Evolutionary conservation across 2,329 filamentous ascomycete genomes (phyloP).

Genomic region (Cladophialophora immunda): DNA sequence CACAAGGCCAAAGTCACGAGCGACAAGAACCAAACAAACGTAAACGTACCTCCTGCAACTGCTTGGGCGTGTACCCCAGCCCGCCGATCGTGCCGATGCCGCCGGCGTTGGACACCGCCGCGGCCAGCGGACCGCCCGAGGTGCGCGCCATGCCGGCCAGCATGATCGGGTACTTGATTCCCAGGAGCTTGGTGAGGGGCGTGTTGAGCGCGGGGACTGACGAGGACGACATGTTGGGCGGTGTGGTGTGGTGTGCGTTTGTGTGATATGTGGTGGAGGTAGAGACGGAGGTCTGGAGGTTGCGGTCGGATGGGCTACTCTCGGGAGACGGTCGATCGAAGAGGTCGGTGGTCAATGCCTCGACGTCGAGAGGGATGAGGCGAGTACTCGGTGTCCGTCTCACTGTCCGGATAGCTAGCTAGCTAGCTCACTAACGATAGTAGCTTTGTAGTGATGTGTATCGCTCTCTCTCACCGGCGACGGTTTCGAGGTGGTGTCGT

Average conservation of each 20-base stretch:
- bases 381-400: too few relatives aligned
- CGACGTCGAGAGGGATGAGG: too few relatives aligned
- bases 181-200: constrained; percentile 78
- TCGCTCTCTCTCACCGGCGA: too few relatives aligned
- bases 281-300: too few relatives aligned
- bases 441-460: too few relatives aligned
- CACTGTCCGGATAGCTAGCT: too few relatives aligned
- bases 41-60: constrained; percentile 66
- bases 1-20: background rate
- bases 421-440: too few relatives aligned
- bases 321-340: too few relatives aligned
- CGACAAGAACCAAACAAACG: background rate
- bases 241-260: background rate
- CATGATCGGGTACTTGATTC: constrained; percentile 86
- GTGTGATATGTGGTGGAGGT: too few relatives aligned
- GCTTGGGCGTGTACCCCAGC: constrained; percentile 74
- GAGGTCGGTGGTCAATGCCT: too few relatives aligned
- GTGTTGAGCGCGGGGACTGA: constrained; percentile 67
- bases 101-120: constrained; percentile 87
- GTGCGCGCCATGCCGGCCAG: constrained; percentile 94
- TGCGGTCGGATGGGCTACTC: too few relatives aligned
- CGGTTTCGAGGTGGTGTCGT: too few relatives aligned
- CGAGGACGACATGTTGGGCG: constrained; percentile 40
- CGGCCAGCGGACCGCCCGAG: constrained; percentile 78
- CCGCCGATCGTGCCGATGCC: constrained; percentile 73